phyloP scores from a whole-genome alignment of 176 grass and related monocot genomes.

The Musa troglodytarum region DNA sequence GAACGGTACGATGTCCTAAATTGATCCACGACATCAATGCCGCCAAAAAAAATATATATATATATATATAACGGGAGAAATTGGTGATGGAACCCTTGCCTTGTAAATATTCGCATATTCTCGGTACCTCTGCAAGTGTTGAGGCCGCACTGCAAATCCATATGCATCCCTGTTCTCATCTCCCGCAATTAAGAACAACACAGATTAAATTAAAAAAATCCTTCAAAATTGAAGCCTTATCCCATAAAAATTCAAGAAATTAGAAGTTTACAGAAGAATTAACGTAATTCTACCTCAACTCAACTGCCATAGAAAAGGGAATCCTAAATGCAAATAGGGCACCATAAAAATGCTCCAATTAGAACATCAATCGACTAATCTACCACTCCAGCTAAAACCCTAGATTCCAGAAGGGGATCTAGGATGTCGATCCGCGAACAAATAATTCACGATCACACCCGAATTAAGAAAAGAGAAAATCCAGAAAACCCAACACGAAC shows the following conservation, averaged over 20 bases:
- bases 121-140: slow-evolving; percentile 90
- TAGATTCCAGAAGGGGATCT: slow-evolving; percentile 16
- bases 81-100: slow-evolving; percentile 27
- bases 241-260: background rate
- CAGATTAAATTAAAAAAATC: background rate
- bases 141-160: slow-evolving; percentile 93
- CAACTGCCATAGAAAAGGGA: slow-evolving; percentile 25
- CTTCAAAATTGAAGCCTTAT: background rate
- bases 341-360: slow-evolving; percentile 20
- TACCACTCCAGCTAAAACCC: slow-evolving; percentile 17
- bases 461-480: background rate
- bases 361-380: background rate
- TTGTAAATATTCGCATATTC: slow-evolving; percentile 98
- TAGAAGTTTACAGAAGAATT: slow-evolving; percentile 7
- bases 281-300: slow-evolving; percentile 16
- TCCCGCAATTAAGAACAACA: slow-evolving; percentile 24
- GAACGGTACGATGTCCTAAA: background rate
- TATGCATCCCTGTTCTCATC: slow-evolving; percentile 79
- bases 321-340: slow-evolving; percentile 35
- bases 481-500: background rate
- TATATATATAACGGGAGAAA: background rate
- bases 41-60: background rate
- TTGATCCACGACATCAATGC: background rate
- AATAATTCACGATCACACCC: background rate
- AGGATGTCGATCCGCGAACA: slow-evolving; percentile 3